Evolutionary conservation across 2,329 filamentous ascomycete species (phyloP).

Genomic region (Trichophyton equinum): DNA sequence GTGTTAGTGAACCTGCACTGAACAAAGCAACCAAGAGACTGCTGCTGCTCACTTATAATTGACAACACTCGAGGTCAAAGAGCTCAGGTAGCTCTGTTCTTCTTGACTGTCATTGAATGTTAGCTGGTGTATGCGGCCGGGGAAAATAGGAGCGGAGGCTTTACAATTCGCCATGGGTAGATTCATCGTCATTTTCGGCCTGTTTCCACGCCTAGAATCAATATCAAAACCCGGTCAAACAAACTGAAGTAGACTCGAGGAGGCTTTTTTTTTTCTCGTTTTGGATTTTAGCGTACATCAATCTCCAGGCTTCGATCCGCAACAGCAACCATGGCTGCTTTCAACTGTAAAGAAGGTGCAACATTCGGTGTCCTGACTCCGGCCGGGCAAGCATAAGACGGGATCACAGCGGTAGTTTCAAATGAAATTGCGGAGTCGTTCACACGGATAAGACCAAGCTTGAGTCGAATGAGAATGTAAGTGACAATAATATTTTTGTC

Average conservation of each 20-base stretch:
- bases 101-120: neutral
- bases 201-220: neutral
- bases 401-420: too few species aligned
- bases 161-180: conserved; percentile 1
- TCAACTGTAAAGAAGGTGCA: neutral
- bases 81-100: conserved; percentile 4
- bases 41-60: conserved; percentile 5
- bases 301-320: neutral
- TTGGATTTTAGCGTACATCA: neutral
- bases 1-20: neutral
- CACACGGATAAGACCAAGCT: neutral
- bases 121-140: neutral
- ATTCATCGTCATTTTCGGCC: neutral
- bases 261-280: too few species aligned
- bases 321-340: neutral
- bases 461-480: neutral
- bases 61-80: conserved; percentile 5
- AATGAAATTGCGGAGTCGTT: neutral
- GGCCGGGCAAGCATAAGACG: neutral
- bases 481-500: neutral
- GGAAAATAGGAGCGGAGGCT: neutral
- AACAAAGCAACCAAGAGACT: neutral
- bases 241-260: neutral
- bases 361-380: neutral
- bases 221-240: neutral